A percentile compares a stretch with the other conserved stretches of the same genome.
These are phyloP conservation scores for Penicillium daleae DNA, from an alignment of 495 filamentous ascomycete genomes.

Conservation along the genomic window DNA sequence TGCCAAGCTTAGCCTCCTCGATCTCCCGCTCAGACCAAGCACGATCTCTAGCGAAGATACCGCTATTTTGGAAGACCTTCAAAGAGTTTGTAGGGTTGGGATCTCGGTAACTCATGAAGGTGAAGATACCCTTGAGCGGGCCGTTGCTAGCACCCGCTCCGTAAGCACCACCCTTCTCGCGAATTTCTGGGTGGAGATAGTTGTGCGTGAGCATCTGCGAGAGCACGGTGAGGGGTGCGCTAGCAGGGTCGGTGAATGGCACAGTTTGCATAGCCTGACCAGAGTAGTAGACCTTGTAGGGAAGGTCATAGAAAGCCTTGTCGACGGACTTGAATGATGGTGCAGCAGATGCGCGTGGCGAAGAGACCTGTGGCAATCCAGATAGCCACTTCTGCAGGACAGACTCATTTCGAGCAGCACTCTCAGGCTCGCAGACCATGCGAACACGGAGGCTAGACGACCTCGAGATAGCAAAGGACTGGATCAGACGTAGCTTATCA, in stretches of 20 bases:
- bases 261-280: constrained; percentile 79
- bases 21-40: constrained; percentile 85
- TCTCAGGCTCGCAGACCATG: constrained; percentile 81
- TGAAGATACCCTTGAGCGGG: constrained; percentile 80
- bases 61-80: constrained; percentile 81
- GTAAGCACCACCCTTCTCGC: constrained; percentile 97
- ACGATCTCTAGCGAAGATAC: constrained; percentile 80
- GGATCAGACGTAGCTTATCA: constrained; percentile 83
- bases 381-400: constrained; percentile 73
- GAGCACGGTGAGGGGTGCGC: constrained; percentile 82
- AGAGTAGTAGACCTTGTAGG: constrained; percentile 96
- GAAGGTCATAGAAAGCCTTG: constrained; percentile 89
- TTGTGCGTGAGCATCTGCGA: constrained; percentile 96
- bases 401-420: constrained; percentile 67
- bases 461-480: constrained; percentile 68
- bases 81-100: constrained; percentile 92
- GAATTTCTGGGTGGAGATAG: constrained; percentile 94
- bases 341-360: constrained; percentile 38
- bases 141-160: constrained; percentile 86
- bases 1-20: constrained; percentile 92
- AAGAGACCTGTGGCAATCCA: constrained; percentile 52
- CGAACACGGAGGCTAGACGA: constrained; percentile 68
- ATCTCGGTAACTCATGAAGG: constrained; percentile 95
- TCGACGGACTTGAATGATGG: constrained; percentile 44
- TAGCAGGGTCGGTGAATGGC: constrained; percentile 75